Conservation (phyloP, 75 land plant species). For the Azolla pinnata region DNA sequence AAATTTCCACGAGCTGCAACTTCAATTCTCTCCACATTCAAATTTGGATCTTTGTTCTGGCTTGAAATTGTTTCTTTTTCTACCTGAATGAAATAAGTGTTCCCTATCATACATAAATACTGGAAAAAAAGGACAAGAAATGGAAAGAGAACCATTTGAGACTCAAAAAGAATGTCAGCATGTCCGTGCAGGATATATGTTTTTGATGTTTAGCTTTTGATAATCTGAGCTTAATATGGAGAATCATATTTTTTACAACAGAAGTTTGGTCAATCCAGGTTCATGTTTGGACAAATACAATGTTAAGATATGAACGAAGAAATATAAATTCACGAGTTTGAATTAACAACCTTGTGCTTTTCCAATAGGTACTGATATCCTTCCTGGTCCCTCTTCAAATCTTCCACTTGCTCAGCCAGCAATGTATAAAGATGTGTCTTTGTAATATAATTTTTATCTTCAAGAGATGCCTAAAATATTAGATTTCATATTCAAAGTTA, state of each 20-base stretch:
- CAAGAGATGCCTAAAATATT: neutral
- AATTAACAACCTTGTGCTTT: no score
- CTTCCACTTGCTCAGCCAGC: neutral
- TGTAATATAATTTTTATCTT: neutral
- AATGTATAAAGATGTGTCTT: neutral
- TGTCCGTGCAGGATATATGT: no score
- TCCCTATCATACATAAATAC: neutral
- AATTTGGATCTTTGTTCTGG: constrained; percentile 45
- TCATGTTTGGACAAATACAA: no score
- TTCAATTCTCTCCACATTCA: constrained; percentile 61
- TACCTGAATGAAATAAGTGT: neutral
- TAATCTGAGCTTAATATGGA: no score
- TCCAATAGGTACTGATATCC: neutral
- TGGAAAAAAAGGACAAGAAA: neutral
- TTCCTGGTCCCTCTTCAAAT: neutral
- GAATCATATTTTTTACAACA: no score
- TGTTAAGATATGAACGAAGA: no score
- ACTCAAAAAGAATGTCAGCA: no score
- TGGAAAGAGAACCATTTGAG: neutral
- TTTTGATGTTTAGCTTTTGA: no score
- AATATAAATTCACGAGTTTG: no score
- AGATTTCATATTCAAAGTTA: no score
- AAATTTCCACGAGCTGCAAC: constrained; percentile 32
- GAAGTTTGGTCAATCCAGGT: no score
- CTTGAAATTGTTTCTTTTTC: constrained; percentile 8